These are phyloP conservation scores for Angophora floribunda DNA, from an alignment of 345 rosid genomes.

Conservation along the genomic window DNA sequence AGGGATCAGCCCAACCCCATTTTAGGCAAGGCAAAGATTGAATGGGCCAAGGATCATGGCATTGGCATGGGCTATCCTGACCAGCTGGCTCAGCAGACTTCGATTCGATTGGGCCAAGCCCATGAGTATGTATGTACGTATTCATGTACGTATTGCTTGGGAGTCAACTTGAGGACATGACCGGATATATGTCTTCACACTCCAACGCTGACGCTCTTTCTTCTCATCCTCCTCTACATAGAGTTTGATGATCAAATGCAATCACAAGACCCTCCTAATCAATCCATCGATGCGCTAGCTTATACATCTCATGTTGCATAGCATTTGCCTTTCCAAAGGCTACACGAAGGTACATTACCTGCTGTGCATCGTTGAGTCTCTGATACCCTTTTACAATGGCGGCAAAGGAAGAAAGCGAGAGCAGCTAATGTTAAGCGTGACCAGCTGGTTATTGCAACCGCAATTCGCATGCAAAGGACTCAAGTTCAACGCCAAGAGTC, in stretches of 20 bases:
- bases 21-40: not conserved
- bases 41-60: not conserved
- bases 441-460: not conserved
- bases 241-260: not conserved
- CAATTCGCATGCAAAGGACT: not conserved
- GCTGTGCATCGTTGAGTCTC: not conserved
- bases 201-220: not conserved
- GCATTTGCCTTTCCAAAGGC: not conserved
- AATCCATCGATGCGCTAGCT: not conserved
- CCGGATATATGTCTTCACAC: not conserved
- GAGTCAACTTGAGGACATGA: not conserved
- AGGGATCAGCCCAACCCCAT: not conserved
- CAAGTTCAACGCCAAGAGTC: not conserved
- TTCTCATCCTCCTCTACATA: not conserved
- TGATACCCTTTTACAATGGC: not conserved
- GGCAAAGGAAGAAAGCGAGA: not conserved
- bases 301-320: not conserved
- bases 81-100: not conserved
- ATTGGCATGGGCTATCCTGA: not conserved
- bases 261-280: not conserved
- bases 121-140: not conserved
- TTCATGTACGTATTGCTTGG: not conserved
- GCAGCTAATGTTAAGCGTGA: not conserved
- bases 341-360: not conserved
- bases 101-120: not conserved